These are phyloP conservation scores for Schwanniomyces yamadae DNA, from an alignment of 805 yeast genomes.

Conservation along the genomic window DNA sequence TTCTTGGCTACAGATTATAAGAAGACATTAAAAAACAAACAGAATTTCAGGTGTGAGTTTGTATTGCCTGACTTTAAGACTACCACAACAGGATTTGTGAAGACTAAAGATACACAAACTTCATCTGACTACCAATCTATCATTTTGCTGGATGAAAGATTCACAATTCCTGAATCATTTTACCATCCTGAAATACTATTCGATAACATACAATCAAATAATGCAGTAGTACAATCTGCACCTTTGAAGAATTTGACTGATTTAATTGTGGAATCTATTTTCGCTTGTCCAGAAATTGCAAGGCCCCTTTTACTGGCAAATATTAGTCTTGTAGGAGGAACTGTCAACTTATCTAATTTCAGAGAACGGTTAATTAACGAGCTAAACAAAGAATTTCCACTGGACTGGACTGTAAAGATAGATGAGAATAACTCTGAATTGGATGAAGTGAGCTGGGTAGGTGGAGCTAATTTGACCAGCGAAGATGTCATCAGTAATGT, in stretches of 20 bases:
- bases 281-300: slow-evolving; percentile 67
- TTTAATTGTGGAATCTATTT: slow-evolving; percentile 65
- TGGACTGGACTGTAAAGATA: slow-evolving; percentile 64
- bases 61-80: slow-evolving; percentile 86
- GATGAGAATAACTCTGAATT: slow-evolving; percentile 24
- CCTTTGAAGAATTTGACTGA: slow-evolving; percentile 78
- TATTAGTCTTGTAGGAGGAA: slow-evolving; percentile 81
- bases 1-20: slow-evolving; percentile 64
- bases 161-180: slow-evolving; percentile 80
- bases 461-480: slow-evolving; percentile 32
- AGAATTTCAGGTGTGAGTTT: slow-evolving; percentile 56
- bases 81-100: slow-evolving; percentile 71
- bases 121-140: slow-evolving; percentile 62
- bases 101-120: slow-evolving; percentile 27
- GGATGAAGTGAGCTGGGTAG: slow-evolving; percentile 37
- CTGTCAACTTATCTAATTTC: slow-evolving; percentile 67
- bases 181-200: slow-evolving; percentile 76
- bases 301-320: slow-evolving; percentile 79
- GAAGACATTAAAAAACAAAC: slow-evolving; percentile 39
- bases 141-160: slow-evolving; percentile 76
- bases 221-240: slow-evolving; percentile 32
- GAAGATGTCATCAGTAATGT: slow-evolving; percentile 48
- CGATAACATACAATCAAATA: slow-evolving; percentile 32
- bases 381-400: slow-evolving; percentile 65
- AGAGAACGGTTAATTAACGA: slow-evolving; percentile 59